phyloP scores from a whole-genome alignment of 1,284 basidiomycete genomes.

The Tilletiopsis washingtonensis region DNA sequence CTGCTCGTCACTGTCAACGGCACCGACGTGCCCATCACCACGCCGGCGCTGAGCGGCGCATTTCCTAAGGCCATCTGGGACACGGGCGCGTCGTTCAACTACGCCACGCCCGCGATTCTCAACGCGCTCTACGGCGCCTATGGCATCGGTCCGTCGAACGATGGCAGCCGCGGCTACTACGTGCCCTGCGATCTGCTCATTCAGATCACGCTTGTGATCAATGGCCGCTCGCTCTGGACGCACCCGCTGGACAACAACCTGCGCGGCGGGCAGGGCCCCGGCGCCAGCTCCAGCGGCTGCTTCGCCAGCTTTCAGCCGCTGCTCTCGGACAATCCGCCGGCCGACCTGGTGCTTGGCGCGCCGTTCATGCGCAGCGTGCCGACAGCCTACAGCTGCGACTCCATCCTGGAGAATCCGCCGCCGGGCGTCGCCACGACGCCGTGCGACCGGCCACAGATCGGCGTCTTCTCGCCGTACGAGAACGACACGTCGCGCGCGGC shows the following conservation, averaged over 20 bases:
- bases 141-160: slow-evolving; percentile 27
- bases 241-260: slow-evolving; percentile 37
- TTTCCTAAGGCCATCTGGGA: slow-evolving; percentile 30
- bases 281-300: slow-evolving; percentile 16
- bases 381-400: slow-evolving; percentile 32
- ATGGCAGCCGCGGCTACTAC: slow-evolving; percentile 30
- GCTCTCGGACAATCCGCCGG: slow-evolving; percentile 16
- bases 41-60: no score
- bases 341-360: slow-evolving; percentile 34
- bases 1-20: slow-evolving; percentile 20
- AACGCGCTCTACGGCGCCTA: slow-evolving; percentile 38
- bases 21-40: slow-evolving; percentile 11
- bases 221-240: slow-evolving; percentile 23
- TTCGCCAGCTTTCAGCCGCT: slow-evolving; percentile 38
- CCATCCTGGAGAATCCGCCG: slow-evolving; percentile 1
- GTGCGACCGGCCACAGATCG: slow-evolving; percentile 24
- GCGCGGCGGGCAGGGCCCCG: slow-evolving; percentile 7
- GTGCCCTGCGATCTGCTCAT: slow-evolving; percentile 30
- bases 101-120: slow-evolving; percentile 21
- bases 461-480: slow-evolving; percentile 27
- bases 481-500: not conserved
- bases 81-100: slow-evolving; percentile 28
- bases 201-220: slow-evolving; percentile 28
- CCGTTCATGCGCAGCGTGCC: slow-evolving; percentile 38
- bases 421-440: slow-evolving; percentile 11